Percentiles rank a stretch among this genome's conserved stretches.
Conservation (phyloP, 805 yeast genomes). For the Dipodascopsis uninucleata region DNA sequence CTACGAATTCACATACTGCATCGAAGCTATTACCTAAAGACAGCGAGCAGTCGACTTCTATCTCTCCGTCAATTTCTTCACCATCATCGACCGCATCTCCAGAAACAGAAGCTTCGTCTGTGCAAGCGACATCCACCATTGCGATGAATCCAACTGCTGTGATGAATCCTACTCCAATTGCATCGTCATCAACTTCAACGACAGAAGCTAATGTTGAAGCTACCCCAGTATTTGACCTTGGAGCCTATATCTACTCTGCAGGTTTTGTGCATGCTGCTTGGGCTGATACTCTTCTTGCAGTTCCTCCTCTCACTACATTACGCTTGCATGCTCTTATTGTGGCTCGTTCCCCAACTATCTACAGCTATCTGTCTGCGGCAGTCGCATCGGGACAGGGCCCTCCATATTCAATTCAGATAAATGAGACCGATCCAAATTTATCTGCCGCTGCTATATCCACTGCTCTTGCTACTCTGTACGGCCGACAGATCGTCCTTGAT, state of each 20-base stretch:
- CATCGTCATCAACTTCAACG: too few relatives aligned
- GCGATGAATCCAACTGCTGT: too few relatives aligned
- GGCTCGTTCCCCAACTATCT: slow-evolving; percentile 35
- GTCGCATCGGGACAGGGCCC: slow-evolving; percentile 29
- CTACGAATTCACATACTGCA: too few relatives aligned
- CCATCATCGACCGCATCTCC: too few relatives aligned
- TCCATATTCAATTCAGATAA: slow-evolving; percentile 32
- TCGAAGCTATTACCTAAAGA: too few relatives aligned
- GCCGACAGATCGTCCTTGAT: slow-evolving; percentile 30
- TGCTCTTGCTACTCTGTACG: slow-evolving; percentile 37
- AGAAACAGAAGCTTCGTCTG: too few relatives aligned
- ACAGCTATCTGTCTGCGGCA: slow-evolving; percentile 27
- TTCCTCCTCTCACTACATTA: slow-evolving; percentile 31
- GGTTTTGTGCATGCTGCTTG: slow-evolving; percentile 38
- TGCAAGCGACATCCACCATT: too few relatives aligned
- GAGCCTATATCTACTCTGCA: slow-evolving; percentile 33
- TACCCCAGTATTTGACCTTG: slow-evolving; percentile 8
- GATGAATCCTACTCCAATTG: too few relatives aligned
- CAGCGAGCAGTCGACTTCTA: too few relatives aligned
- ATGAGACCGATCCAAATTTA: slow-evolving; percentile 29
- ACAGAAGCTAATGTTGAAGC: too few relatives aligned
- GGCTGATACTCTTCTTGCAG: slow-evolving; percentile 35
- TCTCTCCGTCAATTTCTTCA: too few relatives aligned
- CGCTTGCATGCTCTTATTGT: slow-evolving; percentile 37
- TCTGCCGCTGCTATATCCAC: slow-evolving; percentile 32